Conservation (phyloP, 2,329 filamentous ascomycete species). For the Metarhizium rileyi region DNA sequence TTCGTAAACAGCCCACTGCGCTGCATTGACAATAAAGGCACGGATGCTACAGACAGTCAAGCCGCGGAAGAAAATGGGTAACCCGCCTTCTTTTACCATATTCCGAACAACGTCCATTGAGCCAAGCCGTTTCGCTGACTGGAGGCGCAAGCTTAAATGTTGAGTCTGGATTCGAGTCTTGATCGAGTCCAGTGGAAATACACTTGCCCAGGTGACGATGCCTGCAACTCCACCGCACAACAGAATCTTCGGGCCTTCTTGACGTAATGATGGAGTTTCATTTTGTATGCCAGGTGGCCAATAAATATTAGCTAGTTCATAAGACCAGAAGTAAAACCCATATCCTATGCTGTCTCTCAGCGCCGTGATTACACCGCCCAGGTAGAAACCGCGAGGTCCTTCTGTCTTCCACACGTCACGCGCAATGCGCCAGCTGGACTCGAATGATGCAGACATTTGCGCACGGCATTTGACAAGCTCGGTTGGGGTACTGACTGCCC, state of each 20-base stretch:
- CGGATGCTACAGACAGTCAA: slow-evolving; percentile 73
- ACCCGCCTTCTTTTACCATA: slow-evolving; percentile 55
- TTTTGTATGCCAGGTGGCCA: slow-evolving; percentile 29
- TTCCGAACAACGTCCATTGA: slow-evolving; percentile 55
- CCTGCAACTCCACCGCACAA: slow-evolving; percentile 83
- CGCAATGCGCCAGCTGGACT: slow-evolving; percentile 55
- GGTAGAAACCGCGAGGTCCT: slow-evolving; percentile 65
- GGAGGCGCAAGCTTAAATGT: slow-evolving; percentile 16
- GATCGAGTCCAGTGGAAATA: slow-evolving; percentile 86
- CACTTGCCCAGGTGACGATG: slow-evolving; percentile 76
- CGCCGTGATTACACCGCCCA: slow-evolving; percentile 72
- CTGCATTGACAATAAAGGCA: slow-evolving; percentile 88
- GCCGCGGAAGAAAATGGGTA: slow-evolving; percentile 59
- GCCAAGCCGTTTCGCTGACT: slow-evolving; percentile 25
- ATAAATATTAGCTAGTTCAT: slow-evolving; percentile 61
- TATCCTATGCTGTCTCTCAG: slow-evolving; percentile 85
- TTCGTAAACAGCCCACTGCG: slow-evolving; percentile 89
- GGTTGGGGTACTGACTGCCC: slow-evolving; percentile 77
- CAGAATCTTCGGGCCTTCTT: slow-evolving; percentile 54
- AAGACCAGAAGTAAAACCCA: slow-evolving; percentile 95
- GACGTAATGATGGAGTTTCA: slow-evolving; percentile 17
- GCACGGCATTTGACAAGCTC: slow-evolving; percentile 86
- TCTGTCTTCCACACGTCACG: slow-evolving; percentile 46
- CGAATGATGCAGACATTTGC: slow-evolving; percentile 46
- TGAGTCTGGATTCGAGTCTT: slow-evolving; percentile 90